phyloP scores from a whole-genome alignment of 305 asterid genomes.

The Stenogyne calaminthoides region DNA sequence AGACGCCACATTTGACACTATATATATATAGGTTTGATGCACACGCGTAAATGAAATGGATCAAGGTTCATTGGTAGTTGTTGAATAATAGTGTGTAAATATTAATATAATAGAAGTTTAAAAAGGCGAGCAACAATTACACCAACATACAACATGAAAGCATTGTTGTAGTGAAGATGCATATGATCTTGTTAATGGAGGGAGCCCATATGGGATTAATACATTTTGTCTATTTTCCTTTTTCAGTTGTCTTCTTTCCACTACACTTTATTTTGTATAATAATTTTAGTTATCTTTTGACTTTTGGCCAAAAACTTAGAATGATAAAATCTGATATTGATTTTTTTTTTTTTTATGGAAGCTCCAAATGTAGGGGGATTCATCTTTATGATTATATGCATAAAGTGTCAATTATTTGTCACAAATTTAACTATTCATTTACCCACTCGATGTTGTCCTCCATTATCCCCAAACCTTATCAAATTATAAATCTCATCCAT shows the following conservation, averaged over 20 bases:
- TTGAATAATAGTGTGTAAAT: not conserved
- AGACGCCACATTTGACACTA: not conserved
- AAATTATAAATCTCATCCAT: constrained; percentile 20
- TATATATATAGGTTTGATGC: not conserved
- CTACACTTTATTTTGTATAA: constrained; percentile 5
- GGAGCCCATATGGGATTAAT: constrained; percentile 34
- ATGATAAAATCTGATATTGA: constrained; percentile 16
- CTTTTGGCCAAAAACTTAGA: constrained; percentile 7
- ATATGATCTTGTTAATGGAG: not conserved
- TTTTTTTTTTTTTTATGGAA: constrained; percentile 2
- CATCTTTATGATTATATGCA: constrained; percentile 29
- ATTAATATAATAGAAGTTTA: not conserved
- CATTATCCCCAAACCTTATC: constrained; percentile 39
- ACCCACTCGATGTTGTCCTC: constrained; percentile 38
- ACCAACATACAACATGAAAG: constrained; percentile 29
- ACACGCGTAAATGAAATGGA: not conserved
- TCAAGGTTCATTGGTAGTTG: not conserved
- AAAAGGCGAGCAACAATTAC: not conserved
- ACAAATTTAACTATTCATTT: constrained; percentile 23
- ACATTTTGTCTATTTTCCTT: constrained; percentile 19
- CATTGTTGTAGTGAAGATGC: constrained; percentile 18
- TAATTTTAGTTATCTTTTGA: constrained; percentile 25
- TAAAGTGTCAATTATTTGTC: constrained; percentile 37
- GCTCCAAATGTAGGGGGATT: constrained; percentile 42
- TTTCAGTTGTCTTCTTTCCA: not conserved